Base-by-base conservation (phyloP, 495 filamentous ascomycete genomes). In the Xylaria palmicola region DNA sequence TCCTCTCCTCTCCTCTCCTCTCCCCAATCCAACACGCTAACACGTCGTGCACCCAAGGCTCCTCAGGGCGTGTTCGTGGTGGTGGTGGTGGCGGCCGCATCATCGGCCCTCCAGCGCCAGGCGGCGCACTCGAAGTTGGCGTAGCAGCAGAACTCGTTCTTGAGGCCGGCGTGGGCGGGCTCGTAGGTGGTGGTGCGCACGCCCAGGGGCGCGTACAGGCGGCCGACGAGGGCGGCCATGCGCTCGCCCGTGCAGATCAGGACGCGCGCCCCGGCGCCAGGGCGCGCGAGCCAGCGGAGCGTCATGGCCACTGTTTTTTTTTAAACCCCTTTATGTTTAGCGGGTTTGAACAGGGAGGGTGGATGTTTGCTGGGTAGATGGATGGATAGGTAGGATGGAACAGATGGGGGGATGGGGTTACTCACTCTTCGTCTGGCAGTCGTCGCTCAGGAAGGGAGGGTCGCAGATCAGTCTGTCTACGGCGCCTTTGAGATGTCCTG, bases 131-230 rank as follows among this genome's bases (percentile, higher is more conserved):
- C 85, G 60, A 88, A 92, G 62, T 89, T 90, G 4, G 88, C 84
- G 61, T 90, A 92, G 70, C 89, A 91, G 62, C 83, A 77, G 68
- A 92, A 93, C 75, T 89, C 88, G 68, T 93, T 93, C 68, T 86
- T 87, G 41, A 93, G 72, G 12, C 84, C 85, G 56, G 86, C 85
- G 68, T 93, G 90, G 56, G 76, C 68, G 0, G 85, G 85, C 59
- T 87, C 81, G 66, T 82, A 85, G 15, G 77, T 79, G 17, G 88
- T 91, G 17, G 82, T 85, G 32, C 62, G 65, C 8, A 83, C 64
- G 1, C 82, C 82, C 26, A 79, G 70, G 19, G 75, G 62, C 10
- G 68, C 63, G 68, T 87, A 86, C 6, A 87, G 68, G 61, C 79
- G 80, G 50, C 64, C 72, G 8, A 87, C 68, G 6, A 87, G 70